Evolutionary conservation across 257 asterid species (phyloP).

Genomic region (Leonotis leonurus): DNA sequence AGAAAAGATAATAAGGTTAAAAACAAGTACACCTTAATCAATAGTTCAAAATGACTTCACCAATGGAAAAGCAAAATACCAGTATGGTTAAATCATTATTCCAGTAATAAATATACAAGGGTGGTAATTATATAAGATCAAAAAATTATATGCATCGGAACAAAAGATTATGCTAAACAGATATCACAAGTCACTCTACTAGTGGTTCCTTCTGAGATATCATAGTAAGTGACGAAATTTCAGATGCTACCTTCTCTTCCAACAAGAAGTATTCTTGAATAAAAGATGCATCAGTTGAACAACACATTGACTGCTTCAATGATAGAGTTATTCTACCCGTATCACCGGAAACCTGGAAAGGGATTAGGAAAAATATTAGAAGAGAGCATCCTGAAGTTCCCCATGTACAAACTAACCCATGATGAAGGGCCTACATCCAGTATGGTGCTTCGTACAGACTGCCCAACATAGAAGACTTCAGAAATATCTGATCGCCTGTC

Average conservation of each 20-base stretch:
- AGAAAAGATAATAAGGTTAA: not conserved
- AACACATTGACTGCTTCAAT: slow-evolving; percentile 76
- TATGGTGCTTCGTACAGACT: slow-evolving; percentile 82
- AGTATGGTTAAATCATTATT: not conserved
- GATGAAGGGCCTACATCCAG: slow-evolving; percentile 51
- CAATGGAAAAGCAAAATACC: not conserved
- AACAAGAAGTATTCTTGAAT: slow-evolving; percentile 74
- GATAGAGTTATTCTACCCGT: slow-evolving; percentile 77
- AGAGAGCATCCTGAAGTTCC: not conserved
- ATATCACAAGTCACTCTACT: not conserved
- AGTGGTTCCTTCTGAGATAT: not conserved
- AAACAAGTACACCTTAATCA: not conserved
- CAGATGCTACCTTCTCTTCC: slow-evolving; percentile 72
- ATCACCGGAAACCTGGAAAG: slow-evolving; percentile 63
- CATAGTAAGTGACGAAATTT: not conserved
- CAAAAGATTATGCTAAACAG: not conserved
- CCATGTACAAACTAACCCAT: slow-evolving; percentile 1
- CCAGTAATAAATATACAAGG: not conserved
- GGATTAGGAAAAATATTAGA: slow-evolving; percentile 15
- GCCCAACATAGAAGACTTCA: slow-evolving; percentile 74
- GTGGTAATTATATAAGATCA: not conserved
- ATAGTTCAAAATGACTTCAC: not conserved
- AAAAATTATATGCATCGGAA: not conserved
- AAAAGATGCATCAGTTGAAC: slow-evolving; percentile 78
- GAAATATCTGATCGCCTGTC: slow-evolving; percentile 56